Conservation (phyloP, 2,329 filamentous ascomycete species). For the Colletotrichum kahawae region DNA sequence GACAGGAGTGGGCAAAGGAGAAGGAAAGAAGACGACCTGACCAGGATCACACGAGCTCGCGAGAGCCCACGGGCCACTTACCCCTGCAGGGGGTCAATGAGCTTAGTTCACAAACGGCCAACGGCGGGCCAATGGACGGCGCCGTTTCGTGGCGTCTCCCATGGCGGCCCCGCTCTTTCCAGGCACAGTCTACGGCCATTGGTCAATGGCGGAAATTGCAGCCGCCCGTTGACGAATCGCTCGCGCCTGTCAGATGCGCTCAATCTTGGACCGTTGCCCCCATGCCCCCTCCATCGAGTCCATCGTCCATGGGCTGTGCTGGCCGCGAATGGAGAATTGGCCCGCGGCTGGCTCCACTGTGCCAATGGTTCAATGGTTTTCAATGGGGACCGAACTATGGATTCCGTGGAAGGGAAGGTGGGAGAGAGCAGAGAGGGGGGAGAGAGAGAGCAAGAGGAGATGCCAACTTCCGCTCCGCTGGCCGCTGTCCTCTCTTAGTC, state of each 20-base stretch:
- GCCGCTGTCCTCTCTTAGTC: not conserved
- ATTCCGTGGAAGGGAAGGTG: not conserved
- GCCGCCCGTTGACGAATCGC: constrained; percentile 19
- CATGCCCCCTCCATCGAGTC: not conserved
- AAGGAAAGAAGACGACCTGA: not conserved
- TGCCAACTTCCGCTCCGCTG: not conserved
- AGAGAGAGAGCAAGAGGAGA: not conserved
- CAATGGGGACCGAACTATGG: not conserved
- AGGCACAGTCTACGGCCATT: not conserved
- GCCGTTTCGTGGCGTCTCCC: constrained; percentile 6
- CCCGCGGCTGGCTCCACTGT: constrained; percentile 1
- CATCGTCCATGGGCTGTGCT: constrained; percentile 11
- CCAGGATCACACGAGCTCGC: constrained; percentile 6
- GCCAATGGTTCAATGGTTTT: not conserved
- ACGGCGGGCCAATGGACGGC: constrained; percentile 13
- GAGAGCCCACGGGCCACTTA: not conserved
- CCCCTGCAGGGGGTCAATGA: constrained; percentile 15
- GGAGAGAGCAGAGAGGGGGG: not conserved
- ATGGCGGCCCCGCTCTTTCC: not conserved
- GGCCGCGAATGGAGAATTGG: constrained; percentile 10
- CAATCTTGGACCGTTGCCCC: constrained; percentile 14
- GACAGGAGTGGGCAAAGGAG: not conserved
- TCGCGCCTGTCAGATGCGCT: constrained; percentile 16
- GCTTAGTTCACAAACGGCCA: constrained; percentile 18
- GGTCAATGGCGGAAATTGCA: constrained; percentile 20